Conservation (phyloP, 2,329 filamentous ascomycete species). For the Nannizzia gypsea region DNA sequence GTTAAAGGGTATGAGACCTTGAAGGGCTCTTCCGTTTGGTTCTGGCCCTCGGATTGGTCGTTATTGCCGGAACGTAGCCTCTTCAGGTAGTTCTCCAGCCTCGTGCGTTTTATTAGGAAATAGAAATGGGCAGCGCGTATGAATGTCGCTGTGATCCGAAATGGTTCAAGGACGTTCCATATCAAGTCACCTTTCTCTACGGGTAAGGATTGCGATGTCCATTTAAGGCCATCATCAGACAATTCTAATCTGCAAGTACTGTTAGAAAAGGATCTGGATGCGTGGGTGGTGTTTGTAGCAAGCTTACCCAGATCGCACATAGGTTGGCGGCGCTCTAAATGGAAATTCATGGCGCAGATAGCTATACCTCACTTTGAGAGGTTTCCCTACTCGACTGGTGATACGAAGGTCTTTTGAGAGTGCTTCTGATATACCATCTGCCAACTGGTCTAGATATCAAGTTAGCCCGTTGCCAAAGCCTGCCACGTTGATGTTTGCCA, state of each 20-base stretch:
- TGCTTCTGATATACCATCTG: no score
- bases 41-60: not conserved
- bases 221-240: conserved; percentile 8
- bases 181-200: conserved; percentile 9
- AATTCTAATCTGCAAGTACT: not conserved
- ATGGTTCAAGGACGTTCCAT: conserved; percentile 3
- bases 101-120: not conserved
- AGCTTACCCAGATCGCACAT: conserved; percentile 11
- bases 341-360: conserved; percentile 8
- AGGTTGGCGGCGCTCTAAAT: conserved; percentile 6
- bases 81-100: not conserved
- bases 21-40: not conserved
- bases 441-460: not conserved
- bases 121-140: not conserved
- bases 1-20: not conserved
- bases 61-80: not conserved
- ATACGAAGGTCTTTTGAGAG: not conserved
- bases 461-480: not conserved
- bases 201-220: conserved; percentile 8
- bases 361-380: not conserved
- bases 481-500: not conserved
- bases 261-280: not conserved
- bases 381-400: not conserved
- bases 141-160: not conserved
- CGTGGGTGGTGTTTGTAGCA: not conserved